Evolutionary conservation across 108 stramenopile genomes (phyloP).

Genomic region (Phaeodactylum tricornutum): DNA sequence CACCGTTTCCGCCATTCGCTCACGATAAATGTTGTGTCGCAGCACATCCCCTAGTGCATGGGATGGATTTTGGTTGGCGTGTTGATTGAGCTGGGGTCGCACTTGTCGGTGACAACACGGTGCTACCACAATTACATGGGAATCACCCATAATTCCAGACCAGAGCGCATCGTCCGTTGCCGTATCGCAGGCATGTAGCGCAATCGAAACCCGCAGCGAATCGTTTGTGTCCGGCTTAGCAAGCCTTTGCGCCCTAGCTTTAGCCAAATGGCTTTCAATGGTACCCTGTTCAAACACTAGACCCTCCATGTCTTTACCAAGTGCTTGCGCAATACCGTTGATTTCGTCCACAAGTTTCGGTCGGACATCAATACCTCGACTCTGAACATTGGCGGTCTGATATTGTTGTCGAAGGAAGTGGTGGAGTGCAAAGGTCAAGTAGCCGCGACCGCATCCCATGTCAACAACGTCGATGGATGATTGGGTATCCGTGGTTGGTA

Average conservation of each 20-base stretch:
- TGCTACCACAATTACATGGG: conserved; percentile 60
- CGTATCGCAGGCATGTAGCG: conserved; percentile 87
- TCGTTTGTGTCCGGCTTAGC: conserved; percentile 4
- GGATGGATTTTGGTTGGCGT: conserved; percentile 5
- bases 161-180: conserved; percentile 80
- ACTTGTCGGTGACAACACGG: conserved; percentile 87
- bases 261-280: conserved; percentile 33
- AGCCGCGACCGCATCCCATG: conserved; percentile 59
- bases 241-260: too few species aligned
- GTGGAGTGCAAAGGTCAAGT: conserved; percentile 81
- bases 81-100: conserved; percentile 65
- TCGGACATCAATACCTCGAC: conserved; percentile 67
- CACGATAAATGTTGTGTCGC: conserved; percentile 60
- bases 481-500: too few species aligned
- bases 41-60: conserved; percentile 48
- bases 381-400: conserved; percentile 15
- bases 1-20: conserved; percentile 64
- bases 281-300: conserved; percentile 51
- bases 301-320: conserved; percentile 43
- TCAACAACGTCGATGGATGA: conserved; percentile 32
- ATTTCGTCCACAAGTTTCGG: conserved; percentile 64
- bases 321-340: conserved; percentile 45
- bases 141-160: conserved; percentile 38
- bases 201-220: conserved; percentile 40
- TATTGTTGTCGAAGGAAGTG: conserved; percentile 37